Base-by-base conservation (phyloP, 1,284 basidiomycete genomes). In the Sporisorium graminicola region DNA sequence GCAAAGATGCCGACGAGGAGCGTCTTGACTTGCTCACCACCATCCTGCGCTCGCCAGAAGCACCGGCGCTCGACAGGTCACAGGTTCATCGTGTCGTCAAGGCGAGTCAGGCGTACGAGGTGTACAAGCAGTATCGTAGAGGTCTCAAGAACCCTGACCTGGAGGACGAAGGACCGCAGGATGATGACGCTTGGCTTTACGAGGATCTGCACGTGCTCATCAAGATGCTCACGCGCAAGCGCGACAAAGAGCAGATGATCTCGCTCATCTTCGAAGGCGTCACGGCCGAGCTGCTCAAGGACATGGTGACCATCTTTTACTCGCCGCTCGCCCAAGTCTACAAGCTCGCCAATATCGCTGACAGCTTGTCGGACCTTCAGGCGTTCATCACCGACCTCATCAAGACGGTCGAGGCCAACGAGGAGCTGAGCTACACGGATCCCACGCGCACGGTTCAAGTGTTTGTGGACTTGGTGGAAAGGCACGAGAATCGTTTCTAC, bases 221-320 rank as follows among this genome's bases (percentile, higher is more conserved):
- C 62, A 82, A 74, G 62, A 74, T 84, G 69, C 52, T 72, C 18
- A 77, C 74, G 13, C 89, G 91, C 54, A 88, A 98, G 56, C 89
- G 92, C 72, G 97, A 98, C 86, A 91, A 94, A 80, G 94, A 99
- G 84, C 93, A 96, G 86, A 84, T 99, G 77, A 92, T 99, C 77
- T 93, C 92, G 56, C 88, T 99, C 52, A 93, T 99, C 57, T 98
- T 98, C 78, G 96, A 99, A 90, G 95, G 95, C 14, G 92, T 92
- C 44, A 99, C 97, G 0, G 91, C 97, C 3, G 96, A 98, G 53
- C 88, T 99, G 43, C 88, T 99, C 80, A 98, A 96, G 87, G 97
- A 99, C 85, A 98, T 99, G 71, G 95, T 99, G 80, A 98, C 97
- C 13, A 99, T 99, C 71, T 99, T 99, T 87, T 99, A 99, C 86